Evolutionary conservation across 495 filamentous ascomycete genomes (phyloP), one percentile per base, ranked within the genome.

Genomic region (Jackrogersella minutella): DNA sequence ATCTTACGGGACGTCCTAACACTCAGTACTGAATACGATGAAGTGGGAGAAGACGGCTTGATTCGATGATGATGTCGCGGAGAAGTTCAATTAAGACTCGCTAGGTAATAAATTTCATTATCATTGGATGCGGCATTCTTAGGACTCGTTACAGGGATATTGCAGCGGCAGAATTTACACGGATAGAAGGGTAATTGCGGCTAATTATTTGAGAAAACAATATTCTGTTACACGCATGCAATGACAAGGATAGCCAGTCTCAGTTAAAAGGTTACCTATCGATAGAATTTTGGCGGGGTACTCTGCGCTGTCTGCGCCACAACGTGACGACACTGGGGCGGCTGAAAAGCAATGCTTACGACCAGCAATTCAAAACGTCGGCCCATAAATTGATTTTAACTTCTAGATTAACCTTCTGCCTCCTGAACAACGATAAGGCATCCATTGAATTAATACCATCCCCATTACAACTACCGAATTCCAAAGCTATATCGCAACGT

Each of bases 301-400:
- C 26, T 3, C 7, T 7, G 3, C 26, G 7, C 40, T 53, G 16
- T 33, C 55, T 63, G 50, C 39, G 66, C 66, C 66, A 69, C 66
- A 69, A 50, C 31, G 66, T 69, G 66, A 69, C 66, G 66, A 64
- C 3, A 59, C 64, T 31, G 34, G 49, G 4, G 54, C 54, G 53
- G 59, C 64, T 68, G 34, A 49, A 34, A 62, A n/a, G n/a, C n/a
- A n/a, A 58, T 14, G 28, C 44, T 34, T 44, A 53, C 37, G 36
- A 31, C 36, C 53, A 52, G 16, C 21, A 37, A 46, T 39, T 63
- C 17, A 40, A n/a, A 52, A 52, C 49, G 17, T 36, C 49, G 28
- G 6, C 31, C 39, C 40, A 49, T 58, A 43, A 57, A 49, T 55
- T 50, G 14, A 46, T 24, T 54, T 34, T 47, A 19, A n/a, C 16